Base-by-base conservation (phyloP, 805 yeast species). In the Barnettozyma botsteinii region DNA sequence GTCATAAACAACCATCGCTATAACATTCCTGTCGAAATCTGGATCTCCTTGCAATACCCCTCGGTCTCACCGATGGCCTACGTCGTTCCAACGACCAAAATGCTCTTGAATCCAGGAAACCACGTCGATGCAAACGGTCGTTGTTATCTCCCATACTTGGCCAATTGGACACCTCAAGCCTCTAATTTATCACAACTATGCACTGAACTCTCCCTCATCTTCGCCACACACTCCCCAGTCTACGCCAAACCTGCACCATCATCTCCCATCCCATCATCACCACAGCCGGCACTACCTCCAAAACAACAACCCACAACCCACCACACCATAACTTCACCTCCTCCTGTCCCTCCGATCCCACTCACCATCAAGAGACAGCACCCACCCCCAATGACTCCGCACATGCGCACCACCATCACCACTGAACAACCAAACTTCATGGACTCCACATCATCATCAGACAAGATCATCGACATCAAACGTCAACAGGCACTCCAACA, bases 11-110 rank as follows among this genome's bases (percentile, higher is more conserved):
- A 57, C 2, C 41, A 51, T 0, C 50, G 52, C 0, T 64, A 69
- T 46, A 60, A 64, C n/a, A 61, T 75, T 14, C 89, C 88, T 0
- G 52, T 87, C 11, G 78, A 77, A 39, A 58, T 88, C 5, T 87
- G 95, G 95, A 53, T 89, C 5, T 95, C 95, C 0, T 69, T 70
- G 21, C 65, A 68, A 19, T 88, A 84, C 49, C 96, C 96, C 0
- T 49, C 53, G n/a, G 66, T 62, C 3, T 70, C 81, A 1, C 97
- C 97, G 0, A 50, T 77, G n/a, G 71, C 77, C 1, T 83, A 68
- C 53, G 74, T 88, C 10, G 67, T 72, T 17, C 78, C 81, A 2
- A 70, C 77, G n/a, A 64, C 63, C 26, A 53, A 60, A 19, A 56
- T 67, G 61, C 56, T 67, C 26, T 56, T 81, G 14, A 66, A 66